Base-by-base conservation (phyloP, 148 eudicot species). In the Fallopia convolvulus region DNA sequence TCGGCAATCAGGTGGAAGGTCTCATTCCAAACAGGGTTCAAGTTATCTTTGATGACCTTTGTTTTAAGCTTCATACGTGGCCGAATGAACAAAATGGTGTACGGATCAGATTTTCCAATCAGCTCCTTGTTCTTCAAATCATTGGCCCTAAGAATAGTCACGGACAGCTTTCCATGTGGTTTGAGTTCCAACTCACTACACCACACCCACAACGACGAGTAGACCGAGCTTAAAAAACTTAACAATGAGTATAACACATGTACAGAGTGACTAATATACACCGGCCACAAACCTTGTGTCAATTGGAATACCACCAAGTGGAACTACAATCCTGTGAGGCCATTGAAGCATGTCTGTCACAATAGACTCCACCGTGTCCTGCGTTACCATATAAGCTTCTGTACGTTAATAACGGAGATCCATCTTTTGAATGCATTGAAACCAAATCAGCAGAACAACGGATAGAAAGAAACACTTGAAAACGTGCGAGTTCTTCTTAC, bases 321-420 rank as follows among this genome's bases (percentile, higher is more conserved):
- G 99, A 80, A 94, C 93, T 79, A 94, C 97, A 83, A 94, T 92
- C 80, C 99, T 89, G 83, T 94, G 97, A 74, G 99, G 99, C 99
- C 99, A 94, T 81, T 92, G 90, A 39, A 94, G 94, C 81, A 86
- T 92, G 82, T 94, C 99, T 11, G 83, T 83, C 74, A 94, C 92
- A 72, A 94, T 94, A 30, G 99, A 70, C 23, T 91, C 76, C 32
- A 94, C 99, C 18, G 92, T 94, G 80, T 94, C 98, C 98, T 94
- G 74, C 72, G 75, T 78, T 56, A 77, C 81, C 48, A 75, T 40
- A 79, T 61, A 81, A 44, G 65, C 65, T 58, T 58, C 32, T 58
- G 32, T 58, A 44, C 8, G 47, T 44, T 58, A 2, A 58, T 0
- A 58, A 21, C 21, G 12, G 0, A 20, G 8, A 58, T 58, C 3